A percentile compares a stretch with the other conserved stretches of the same genome.
Conservation (phyloP, 1,284 basidiomycete species). For the Lignosus rhinocerotis region DNA sequence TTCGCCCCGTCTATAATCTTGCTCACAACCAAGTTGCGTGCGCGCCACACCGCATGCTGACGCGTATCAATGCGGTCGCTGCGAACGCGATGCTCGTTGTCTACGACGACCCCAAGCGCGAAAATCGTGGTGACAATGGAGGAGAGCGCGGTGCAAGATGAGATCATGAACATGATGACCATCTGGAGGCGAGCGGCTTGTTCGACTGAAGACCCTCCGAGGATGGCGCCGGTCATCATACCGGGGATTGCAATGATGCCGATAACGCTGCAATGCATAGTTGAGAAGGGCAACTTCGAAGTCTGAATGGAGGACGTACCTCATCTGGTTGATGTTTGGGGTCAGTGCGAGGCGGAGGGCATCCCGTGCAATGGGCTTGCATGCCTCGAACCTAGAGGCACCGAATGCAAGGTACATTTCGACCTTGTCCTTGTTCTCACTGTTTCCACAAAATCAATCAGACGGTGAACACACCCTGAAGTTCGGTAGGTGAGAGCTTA, state of each 20-base stretch:
- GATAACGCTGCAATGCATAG: slow-evolving; percentile 55
- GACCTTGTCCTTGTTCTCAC: slow-evolving; percentile 80
- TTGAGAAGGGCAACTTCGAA: neutral
- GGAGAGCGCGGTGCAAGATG: slow-evolving; percentile 70
- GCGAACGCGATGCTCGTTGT: slow-evolving; percentile 70
- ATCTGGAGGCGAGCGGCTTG: slow-evolving; percentile 85
- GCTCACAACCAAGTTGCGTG: slow-evolving; percentile 22
- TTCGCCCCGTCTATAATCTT: slow-evolving; percentile 21
- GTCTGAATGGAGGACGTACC: slow-evolving; percentile 42
- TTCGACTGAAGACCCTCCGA: slow-evolving; percentile 80
- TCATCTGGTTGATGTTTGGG: slow-evolving; percentile 85
- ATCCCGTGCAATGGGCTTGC: slow-evolving; percentile 72
- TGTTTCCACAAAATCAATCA: slow-evolving; percentile 27
- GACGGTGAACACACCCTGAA: neutral
- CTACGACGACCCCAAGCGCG: slow-evolving; percentile 63
- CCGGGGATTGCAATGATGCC: slow-evolving; percentile 78
- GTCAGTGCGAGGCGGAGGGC: slow-evolving; percentile 78
- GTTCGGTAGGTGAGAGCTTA: slow-evolving; percentile 35
- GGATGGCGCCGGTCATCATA: slow-evolving; percentile 90
- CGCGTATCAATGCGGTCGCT: slow-evolving; percentile 61
- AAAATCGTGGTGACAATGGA: slow-evolving; percentile 64
- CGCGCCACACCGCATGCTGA: slow-evolving; percentile 50
- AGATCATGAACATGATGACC: slow-evolving; percentile 92
- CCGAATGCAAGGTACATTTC: slow-evolving; percentile 86
- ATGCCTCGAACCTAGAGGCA: slow-evolving; percentile 78